These are phyloP conservation scores for Picea engelmannii DNA, from an alignment of 83 land plant species.

Conservation along the genomic window DNA sequence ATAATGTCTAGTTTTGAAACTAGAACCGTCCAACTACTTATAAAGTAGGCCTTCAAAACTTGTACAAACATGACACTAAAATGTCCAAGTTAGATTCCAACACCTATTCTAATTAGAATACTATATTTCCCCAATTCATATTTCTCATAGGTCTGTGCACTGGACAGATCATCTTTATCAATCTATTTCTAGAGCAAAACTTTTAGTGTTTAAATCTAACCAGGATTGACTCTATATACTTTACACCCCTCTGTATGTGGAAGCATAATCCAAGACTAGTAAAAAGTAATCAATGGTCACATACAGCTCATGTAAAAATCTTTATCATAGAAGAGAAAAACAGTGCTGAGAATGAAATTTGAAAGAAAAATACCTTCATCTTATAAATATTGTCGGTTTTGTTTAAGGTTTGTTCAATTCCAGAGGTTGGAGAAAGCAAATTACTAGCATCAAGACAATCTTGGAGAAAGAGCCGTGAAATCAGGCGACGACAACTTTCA, in stretches of 20 bases:
- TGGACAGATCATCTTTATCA: background rate
- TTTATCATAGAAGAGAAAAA: background rate
- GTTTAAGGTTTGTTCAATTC: conserved; percentile 7
- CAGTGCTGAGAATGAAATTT: background rate
- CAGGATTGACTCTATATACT: background rate
- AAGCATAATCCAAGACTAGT: background rate
- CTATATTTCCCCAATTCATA: too few relatives aligned
- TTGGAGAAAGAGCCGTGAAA: conserved; percentile 57
- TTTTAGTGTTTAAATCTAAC: background rate
- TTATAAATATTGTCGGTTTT: conserved; percentile 32
- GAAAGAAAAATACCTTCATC: conserved; percentile 55
- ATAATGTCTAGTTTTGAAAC: background rate
- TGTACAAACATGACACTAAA: background rate
- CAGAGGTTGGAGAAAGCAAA: background rate
- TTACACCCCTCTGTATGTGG: background rate
- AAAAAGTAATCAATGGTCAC: background rate
- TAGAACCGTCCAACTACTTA: too few relatives aligned
- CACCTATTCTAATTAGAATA: too few relatives aligned
- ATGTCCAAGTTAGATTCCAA: too few relatives aligned
- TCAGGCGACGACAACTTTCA: conserved; percentile 67
- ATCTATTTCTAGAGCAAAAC: background rate
- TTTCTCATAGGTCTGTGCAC: too few relatives aligned
- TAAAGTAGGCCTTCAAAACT: background rate
- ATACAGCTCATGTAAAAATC: background rate
- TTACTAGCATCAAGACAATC: conserved; percentile 28